Evolutionary conservation across 805 yeast species (phyloP), one percentile per base, ranked within the genome.

Genomic region (Suhomyces kilbournensis): DNA sequence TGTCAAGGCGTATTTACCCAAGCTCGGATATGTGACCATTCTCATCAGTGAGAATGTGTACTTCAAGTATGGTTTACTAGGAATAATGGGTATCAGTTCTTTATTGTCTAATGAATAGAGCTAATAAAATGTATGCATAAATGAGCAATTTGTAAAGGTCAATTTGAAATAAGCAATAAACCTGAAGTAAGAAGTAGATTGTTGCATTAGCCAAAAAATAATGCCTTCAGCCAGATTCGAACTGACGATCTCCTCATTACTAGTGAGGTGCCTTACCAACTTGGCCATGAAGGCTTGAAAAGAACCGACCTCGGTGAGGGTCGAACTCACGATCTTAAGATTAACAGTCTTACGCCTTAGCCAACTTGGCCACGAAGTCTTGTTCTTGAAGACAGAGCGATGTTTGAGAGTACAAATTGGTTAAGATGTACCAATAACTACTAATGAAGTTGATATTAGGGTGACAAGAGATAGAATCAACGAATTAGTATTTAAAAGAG

Each of bases 1-100:
- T 1, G 99, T 93, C n/a, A 86, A 86, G 70, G 97, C 88, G 1
- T 94, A 92, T 66, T 73, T 94, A 52, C 99, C 99, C 14, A 82
- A 79, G 62, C 76, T 92, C 15, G 99, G 99, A 0, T 94, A 94
- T 61, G 79, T 91, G 7, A 94, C 99, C 1, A 92, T 94, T 53
- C 80, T 93, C 65, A 82, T 94, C 56, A 89, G 96, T 5, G 99
- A 94, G 64, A 90, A 90, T 65, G 80, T 81, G 53, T 90, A 89
- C 65, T 86, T 91, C 67, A 89, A 90, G 64, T 87, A 81, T 61
- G 86, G 85, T 0, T 71, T 93, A 64, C 70, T 94, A 61, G 97
- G 90, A 0, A 64, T 86, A 28, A 74, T 92, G 71, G 92, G 86
- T 2, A 49, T 93, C 20, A 77, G 90, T 17, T 81, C 96, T 1